Evolutionary conservation across 1,139 yeast species (phyloP), one percentile per base, ranked within the genome.

Genomic region (Saccharomycopsis hybrid): DNA sequence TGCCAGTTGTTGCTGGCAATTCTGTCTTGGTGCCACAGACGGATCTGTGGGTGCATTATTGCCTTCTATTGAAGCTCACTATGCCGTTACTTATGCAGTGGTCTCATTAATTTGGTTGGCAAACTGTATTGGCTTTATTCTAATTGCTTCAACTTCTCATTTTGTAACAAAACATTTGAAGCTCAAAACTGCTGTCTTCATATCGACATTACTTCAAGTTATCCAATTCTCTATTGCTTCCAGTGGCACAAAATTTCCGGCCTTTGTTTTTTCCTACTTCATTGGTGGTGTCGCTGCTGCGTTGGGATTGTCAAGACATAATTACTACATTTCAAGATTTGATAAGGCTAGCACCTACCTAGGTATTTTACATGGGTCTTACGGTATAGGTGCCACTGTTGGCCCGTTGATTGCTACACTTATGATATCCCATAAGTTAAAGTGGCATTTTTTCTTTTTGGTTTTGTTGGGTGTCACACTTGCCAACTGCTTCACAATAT

Each of bases 201-300:
- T 28, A 7, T 44, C 51, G 8, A 30, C 47, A 9, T 13, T 58
- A 9, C 50, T 51, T 5, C 59, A 59, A 36, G 47, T 56, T 1
- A 49, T 62, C 3, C 60, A 62, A 61, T 62, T 58, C 50, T 57
- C 61, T 0, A 49, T 66, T 7, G 58, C 62, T 13, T 46, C 61
- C 4, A 52, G 65, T 1, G 71, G 70, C 1, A 58, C 62, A 7
- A 54, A 55, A 18, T 67, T 63, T 54, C 62, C 64, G 0, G 60
- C 74, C 3, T 70, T 76, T 11, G 80, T 77, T 18, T 60, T 72
- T 40, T 83, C 72, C 0, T 80, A 74, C 58, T 77, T 75, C 59
- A 65, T 79, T 56, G 81, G 81, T 2, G 87, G 87, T 0, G 59
- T 77, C 43, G 88, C 86, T 0, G 60, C 70, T 33, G 86, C 85